Base-by-base conservation (phyloP, 2,329 filamentous ascomycete genomes). In the Arachnomyces sp. region DNA sequence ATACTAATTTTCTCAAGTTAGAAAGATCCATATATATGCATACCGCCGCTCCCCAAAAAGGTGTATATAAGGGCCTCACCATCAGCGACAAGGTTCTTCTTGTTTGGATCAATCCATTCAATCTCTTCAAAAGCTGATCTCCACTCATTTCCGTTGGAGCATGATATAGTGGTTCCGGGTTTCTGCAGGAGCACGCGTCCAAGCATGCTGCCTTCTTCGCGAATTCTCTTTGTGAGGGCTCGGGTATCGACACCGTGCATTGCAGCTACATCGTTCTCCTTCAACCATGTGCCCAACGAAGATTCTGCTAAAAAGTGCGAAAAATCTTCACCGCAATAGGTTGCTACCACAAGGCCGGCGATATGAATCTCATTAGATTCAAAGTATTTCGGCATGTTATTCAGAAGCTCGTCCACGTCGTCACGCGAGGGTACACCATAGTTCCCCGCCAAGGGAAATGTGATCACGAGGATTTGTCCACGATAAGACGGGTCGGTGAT, bases 211-310 rank as follows among this genome's bases (percentile, higher is more conserved):
- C 92, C 92, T 65, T 95, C 81, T 56, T 94, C 77, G 53, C 92
- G 79, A 53, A 98, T 95, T 60, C 82, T 84, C 75, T 96, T 95
- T 38, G 92, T 98, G 62, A 98, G 70, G 41, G 86, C 83, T 61
- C 92, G 77, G 33, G 92, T 98, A 68, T 98, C 92, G 45, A 98
- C 83, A 43, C 88, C 92, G 59, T 92, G 92, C 64, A 98, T 88
- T 55, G 89, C 92, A 31, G 92, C 92, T 40, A 98, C 76, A 44
- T 82, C 86, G 66, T 96, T 86, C 68, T 96, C 88, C 72, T 95
- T 95, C 56, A 98, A 76, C 92, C 92, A 98, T 62, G 84, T 75
- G 45, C 90, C 90, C 38, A 98, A 73, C 3, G 90, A 96, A 34
- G 89, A 95, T 50, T 78, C 74, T 34, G 92, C 92, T 43, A 98